Conservation (phyloP, 257 asterid genomes). For the Capsicum baccatum region DNA sequence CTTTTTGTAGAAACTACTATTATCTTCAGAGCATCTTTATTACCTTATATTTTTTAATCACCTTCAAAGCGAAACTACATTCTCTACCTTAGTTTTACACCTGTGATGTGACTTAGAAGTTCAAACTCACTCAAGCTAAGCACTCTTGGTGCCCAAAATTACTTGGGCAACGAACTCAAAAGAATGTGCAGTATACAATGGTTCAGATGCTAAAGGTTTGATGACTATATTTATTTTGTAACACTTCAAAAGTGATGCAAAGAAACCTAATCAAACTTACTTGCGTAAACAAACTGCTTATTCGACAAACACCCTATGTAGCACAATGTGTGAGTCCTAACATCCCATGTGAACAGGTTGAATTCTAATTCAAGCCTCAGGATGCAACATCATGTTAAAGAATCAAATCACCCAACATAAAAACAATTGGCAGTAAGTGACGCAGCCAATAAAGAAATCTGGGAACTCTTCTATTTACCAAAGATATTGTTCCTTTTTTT, state of each 20-base stretch:
- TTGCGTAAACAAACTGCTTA: conserved; percentile 14
- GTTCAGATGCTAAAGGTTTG: conserved; percentile 5
- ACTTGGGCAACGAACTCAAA: conserved; percentile 17
- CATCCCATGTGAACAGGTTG: neutral
- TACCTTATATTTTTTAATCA: neutral
- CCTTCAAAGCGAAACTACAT: neutral
- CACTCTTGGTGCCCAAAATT: neutral
- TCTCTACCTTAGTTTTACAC: conserved; percentile 12
- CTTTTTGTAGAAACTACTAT: neutral
- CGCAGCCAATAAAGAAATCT: neutral
- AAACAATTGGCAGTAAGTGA: conserved; percentile 15
- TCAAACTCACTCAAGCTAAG: conserved; percentile 22
- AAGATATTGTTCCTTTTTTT: neutral
- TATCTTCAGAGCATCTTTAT: neutral
- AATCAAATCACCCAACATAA: conserved; percentile 19
- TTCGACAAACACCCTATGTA: neutral
- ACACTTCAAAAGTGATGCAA: conserved; percentile 19
- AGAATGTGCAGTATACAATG: conserved; percentile 10
- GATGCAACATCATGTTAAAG: conserved; percentile 17
- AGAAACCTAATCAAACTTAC: neutral
- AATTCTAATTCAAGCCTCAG: conserved; percentile 19
- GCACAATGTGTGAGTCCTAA: neutral
- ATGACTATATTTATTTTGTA: neutral
- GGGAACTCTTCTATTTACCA: conserved; percentile 8
- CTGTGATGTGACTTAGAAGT: neutral